Evolutionary conservation across 345 rosid genomes (phyloP), one percentile per base, ranked within the genome.

Genomic region (Gossypium sturtianum): DNA sequence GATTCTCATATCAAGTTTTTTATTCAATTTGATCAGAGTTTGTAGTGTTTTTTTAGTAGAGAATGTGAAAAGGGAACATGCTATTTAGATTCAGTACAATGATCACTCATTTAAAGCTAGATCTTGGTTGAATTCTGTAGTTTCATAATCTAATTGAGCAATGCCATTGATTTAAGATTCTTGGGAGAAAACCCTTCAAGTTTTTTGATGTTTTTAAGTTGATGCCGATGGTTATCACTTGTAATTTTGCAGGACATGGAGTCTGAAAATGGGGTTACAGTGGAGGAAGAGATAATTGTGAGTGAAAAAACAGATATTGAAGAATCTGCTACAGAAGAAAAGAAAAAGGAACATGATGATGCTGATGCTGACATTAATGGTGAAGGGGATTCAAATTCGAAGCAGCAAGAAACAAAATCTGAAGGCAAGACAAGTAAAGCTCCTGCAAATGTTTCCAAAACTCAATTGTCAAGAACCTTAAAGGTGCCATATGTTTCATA

Each of bases 201-300:
- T 43, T 9, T 48, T 64, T 25, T 22, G 16, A 12, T 4, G 29
- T 27, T 75, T 8, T 61, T 51, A 23, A 58, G 70, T 38, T 22
- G 34, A 52, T 49, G 64, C 53, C 56, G 59, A 54, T 56, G 72
- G 15, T 16, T 41, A 12, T 54, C 38, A 53, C 43, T 70, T 80
- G 64, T 49, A 43, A 71, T 51, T 81, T 66, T 73, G 29, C 72
- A 10, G n/a, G 49, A 73, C 49, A 94, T 94, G 98, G 94, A 85
- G 67, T 80, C 92, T 57, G 93, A 82, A 77, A 83, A 77, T 41
- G 82, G 76, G 25, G 74, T 76, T 60, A 49, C 34, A 12, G 29
- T 77, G 81, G 87, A 80, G 68, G 87, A 87, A 49, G 80, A 76
- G 75, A 83, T 29, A 71, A 74, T 77, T 69, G 65, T 80, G 65